Conservation (phyloP, 371 early-diverging fungal species). For the Mortierella sp. region DNA sequence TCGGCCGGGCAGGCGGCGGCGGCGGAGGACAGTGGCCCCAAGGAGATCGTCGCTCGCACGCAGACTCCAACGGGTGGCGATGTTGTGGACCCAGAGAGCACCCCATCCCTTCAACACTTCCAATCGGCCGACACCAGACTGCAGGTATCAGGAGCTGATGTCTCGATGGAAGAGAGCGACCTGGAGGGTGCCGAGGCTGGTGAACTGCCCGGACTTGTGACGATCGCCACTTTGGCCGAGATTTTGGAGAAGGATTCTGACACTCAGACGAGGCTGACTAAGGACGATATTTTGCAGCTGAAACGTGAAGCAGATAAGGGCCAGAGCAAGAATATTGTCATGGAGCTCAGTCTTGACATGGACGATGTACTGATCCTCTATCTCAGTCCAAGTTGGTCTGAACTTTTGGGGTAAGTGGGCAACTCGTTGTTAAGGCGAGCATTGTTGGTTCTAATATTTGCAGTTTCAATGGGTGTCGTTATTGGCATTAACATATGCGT, state of each 20-base stretch:
- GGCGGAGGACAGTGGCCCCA: not conserved
- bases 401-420: conserved; percentile 69
- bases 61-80: not conserved
- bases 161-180: not conserved
- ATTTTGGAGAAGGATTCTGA: conserved; percentile 37
- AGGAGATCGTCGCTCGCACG: not conserved
- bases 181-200: not conserved
- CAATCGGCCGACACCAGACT: not conserved
- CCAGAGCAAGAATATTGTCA: conserved; percentile 71
- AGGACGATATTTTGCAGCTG: conserved; percentile 59
- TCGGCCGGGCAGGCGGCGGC: not conserved
- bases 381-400: conserved; percentile 73
- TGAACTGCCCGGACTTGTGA: conserved; percentile 9
- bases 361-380: conserved; percentile 63
- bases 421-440: not conserved
- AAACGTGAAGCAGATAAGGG: conserved; percentile 68
- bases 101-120: not conserved
- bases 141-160: not conserved
- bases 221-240: conserved; percentile 36
- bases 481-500: not conserved
- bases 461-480: not conserved
- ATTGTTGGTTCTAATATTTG: not conserved
- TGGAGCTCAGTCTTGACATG: conserved; percentile 69
- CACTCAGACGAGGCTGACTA: conserved; percentile 32
- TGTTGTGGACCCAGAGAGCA: not conserved